Evolutionary conservation across 139 green algal species (phyloP).

Genomic region (Picochlorum sp.): DNA sequence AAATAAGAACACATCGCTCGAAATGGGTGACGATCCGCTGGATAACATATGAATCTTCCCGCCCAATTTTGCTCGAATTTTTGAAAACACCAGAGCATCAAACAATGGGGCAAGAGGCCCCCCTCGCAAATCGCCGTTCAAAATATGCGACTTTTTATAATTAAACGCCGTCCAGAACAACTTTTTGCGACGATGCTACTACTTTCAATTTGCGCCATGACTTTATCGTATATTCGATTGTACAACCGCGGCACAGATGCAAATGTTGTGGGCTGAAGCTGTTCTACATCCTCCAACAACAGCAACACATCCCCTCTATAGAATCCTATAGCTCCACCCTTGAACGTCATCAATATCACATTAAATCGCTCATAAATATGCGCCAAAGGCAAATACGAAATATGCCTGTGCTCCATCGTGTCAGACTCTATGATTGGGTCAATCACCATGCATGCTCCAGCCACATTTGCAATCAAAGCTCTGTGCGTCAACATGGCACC

Average conservation of each 20-base stretch:
- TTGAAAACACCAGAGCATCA: conserved; percentile 91
- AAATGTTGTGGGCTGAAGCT: conserved; percentile 72
- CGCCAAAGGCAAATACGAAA: conserved; percentile 86
- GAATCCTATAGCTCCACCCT: conserved; percentile 67
- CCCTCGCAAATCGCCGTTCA: conserved; percentile 46
- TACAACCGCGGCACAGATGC: conserved; percentile 84
- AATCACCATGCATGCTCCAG: conserved; percentile 21
- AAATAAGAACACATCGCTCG: conserved; percentile 87
- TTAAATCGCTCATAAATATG: conserved; percentile 92
- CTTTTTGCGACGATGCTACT: conserved; percentile 45
- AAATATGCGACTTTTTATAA: conserved; percentile 60
- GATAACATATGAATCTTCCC: conserved; percentile 52
- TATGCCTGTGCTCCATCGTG: conserved; percentile 29
- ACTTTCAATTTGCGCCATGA: conserved; percentile 37
- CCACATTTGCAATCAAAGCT: conserved; percentile 68
- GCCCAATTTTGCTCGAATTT: conserved; percentile 71
- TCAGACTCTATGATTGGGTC: not conserved
- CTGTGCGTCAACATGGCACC: conserved; percentile 74
- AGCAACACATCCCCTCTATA: conserved; percentile 78
- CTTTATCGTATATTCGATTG: conserved; percentile 96
- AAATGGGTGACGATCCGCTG: conserved; percentile 81
- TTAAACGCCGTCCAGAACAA: conserved; percentile 73
- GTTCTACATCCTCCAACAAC: conserved; percentile 44
- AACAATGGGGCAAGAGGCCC: conserved; percentile 70
- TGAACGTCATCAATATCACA: conserved; percentile 41